phyloP scores from a whole-genome alignment of 345 rosid genomes.

The Excoecaria cochinchinensis region DNA sequence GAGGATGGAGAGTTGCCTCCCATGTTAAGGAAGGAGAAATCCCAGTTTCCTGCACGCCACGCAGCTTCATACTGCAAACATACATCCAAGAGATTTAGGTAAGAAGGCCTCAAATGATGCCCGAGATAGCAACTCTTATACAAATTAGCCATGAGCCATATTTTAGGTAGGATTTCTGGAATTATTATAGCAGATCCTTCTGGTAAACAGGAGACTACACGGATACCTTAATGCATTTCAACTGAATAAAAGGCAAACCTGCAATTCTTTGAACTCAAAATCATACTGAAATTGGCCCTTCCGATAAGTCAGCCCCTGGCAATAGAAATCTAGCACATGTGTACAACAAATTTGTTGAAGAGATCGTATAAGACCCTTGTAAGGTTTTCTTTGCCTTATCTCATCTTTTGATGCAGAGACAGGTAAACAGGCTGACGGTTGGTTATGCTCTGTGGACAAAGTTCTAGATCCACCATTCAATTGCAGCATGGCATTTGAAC shows the following conservation, averaged over 20 bases:
- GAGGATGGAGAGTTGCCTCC: conserved; percentile 41
- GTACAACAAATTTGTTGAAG: conserved; percentile 91
- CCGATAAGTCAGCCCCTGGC: conserved; percentile 76
- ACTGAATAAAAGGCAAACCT: conserved; percentile 43
- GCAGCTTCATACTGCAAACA: conserved; percentile 90
- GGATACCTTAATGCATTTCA: not conserved
- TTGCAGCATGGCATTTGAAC: conserved; percentile 50
- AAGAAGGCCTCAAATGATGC: conserved; percentile 7
- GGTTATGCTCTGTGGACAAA: conserved; percentile 30
- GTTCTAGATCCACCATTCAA: conserved; percentile 37
- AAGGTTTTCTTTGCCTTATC: conserved; percentile 58
- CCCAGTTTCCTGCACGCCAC: conserved; percentile 98
- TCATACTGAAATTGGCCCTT: conserved; percentile 71
- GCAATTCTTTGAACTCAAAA: conserved; percentile 76
- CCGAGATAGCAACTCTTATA: not conserved
- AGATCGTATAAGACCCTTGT: conserved; percentile 83
- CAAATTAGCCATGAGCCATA: not conserved
- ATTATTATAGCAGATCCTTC: not conserved
- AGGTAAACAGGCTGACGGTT: conserved; percentile 28
- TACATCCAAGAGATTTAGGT: not conserved
- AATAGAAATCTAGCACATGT: conserved; percentile 83
- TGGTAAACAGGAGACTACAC: not conserved
- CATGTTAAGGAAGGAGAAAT: conserved; percentile 63
- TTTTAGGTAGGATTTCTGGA: not conserved
- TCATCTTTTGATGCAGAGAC: conserved; percentile 43